Base-by-base conservation (phyloP, 1,284 basidiomycete genomes). In the Rhodotorula sp. region DNA sequence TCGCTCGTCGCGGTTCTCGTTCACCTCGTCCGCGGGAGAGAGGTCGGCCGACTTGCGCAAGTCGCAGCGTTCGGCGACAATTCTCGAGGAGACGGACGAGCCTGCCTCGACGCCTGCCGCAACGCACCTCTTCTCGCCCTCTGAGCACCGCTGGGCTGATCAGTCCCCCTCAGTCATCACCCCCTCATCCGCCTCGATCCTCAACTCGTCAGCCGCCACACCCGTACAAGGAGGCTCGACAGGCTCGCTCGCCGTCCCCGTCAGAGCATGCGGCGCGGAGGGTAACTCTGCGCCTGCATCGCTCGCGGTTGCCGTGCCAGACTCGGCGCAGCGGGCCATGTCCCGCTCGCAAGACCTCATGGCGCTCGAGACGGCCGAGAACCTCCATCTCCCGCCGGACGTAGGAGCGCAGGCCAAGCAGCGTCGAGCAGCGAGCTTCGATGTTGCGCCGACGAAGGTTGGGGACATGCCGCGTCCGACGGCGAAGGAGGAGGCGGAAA, bases 51-150 rank as follows among this genome's bases (percentile, higher is more conserved):
- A 56, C 15, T n/a, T 46, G 53, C 64, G 44, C 46, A n/a, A 60
- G 11, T 65, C 77, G 18, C 75, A 76, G 72, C 78, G 26, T 62
- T 78, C 53, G 76, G 76, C 58, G 76, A 79, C 76, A 77, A 80
- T 64, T 67, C 77, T 22, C 72, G 77, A 51, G 67, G 79, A 50
- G 77, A 76, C 44, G 67, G 77, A 62, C 22, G 68, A 74, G 64
- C 73, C 76, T 26, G 73, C 69, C 20, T 70, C 72, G n/a, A 26
- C 54, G 57, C 44, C 58, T 16, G 30, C 52, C n/a, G 57, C 47
- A n/a, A 37, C 54, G 22, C 55, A 60, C 1, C 57, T 71, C 54
- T 66, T 71, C 57, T 57, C 66, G 6, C 62, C 62, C 13, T 67
- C 69, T 10, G 70, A 72, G 52, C 55, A 70, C n/a, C 68, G 71